Evolutionary conservation across 1,139 yeast genomes (phyloP), one percentile per base, ranked within the genome.

Genomic region (Arxiozyma slooffiae): DNA sequence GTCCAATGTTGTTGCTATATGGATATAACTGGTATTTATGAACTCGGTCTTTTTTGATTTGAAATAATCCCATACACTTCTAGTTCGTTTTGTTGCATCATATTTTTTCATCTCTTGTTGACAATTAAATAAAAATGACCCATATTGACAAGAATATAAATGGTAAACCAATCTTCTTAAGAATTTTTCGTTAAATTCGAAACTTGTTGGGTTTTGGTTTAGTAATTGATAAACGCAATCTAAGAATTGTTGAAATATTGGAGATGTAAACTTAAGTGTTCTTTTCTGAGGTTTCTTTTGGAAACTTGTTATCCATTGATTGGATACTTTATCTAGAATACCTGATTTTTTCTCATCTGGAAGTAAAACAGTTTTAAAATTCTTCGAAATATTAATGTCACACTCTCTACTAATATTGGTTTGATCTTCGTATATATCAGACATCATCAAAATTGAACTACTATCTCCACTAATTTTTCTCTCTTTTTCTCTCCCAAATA

Each of bases 11-110:
- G 36, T 3, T 30, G n/a, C 14, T 30, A 42, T 5, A 53, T 41
- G 22, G 2, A 8, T 16, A 60, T 77, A 88, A 1, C 57, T 58
- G 11, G 68, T 69, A 62, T 85, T 87, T 1, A 74, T 66, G 62
- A 89, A 92, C 63, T 88, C 95, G n/a, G 66, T 67, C 24, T 75
- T 76, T 37, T 96, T 72, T 2, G 95, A 85, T 52, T 80, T 73
- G 70, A 92, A 92, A 63, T 92, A 89, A 67, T 89, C 96, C 98
- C 98, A 92, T 1, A 85, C 96, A 14, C 94, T 82, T 21, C 86
- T 73, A 0, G 97, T 86, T 17, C 74, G 70, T 1, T 70, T 63
- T 8, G 61, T 65, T 0, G 78, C 69, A 16, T 72, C 64, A 24
- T 73, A 68, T 30, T 67, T 68, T 9, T 70, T 61, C 42, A 81